These are phyloP conservation scores for Protomyces macrosporus DNA, from an alignment of 1,139 yeast genomes.

Conservation along the genomic window DNA sequence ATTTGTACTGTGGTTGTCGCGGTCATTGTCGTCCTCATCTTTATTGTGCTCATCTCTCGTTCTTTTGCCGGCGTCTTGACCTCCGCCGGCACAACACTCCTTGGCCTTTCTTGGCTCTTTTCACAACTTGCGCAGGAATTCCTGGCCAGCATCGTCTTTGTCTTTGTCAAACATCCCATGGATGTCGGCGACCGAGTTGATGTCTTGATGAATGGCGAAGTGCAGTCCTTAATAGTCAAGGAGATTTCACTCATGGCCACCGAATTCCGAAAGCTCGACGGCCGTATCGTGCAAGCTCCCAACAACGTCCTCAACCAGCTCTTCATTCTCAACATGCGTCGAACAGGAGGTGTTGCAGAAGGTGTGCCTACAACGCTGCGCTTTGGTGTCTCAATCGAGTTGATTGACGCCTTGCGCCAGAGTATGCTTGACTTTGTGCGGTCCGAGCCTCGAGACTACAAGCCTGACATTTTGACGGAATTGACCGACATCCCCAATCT, in stretches of 20 bases:
- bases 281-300: slow-evolving; percentile 40
- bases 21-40: slow-evolving; percentile 40
- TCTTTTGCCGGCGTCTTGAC: slow-evolving; percentile 43
- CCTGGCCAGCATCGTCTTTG: slow-evolving; percentile 42
- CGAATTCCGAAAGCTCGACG: slow-evolving; percentile 38
- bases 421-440: slow-evolving; percentile 38
- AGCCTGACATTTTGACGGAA: slow-evolving; percentile 39
- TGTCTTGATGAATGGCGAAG: slow-evolving; percentile 35
- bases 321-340: slow-evolving; percentile 42
- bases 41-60: slow-evolving; percentile 44
- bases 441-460: slow-evolving; percentile 40
- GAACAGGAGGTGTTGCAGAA: slow-evolving; percentile 40
- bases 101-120: slow-evolving; percentile 44
- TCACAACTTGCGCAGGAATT: slow-evolving; percentile 43
- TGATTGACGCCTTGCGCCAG: slow-evolving; percentile 38
- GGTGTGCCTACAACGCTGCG: slow-evolving; percentile 31
- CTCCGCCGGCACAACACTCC: slow-evolving; percentile 43
- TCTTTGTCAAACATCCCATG: slow-evolving; percentile 45
- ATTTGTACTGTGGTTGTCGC: slow-evolving; percentile 40
- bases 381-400: slow-evolving; percentile 40
- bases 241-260: slow-evolving; percentile 42
- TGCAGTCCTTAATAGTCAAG: slow-evolving; percentile 33
- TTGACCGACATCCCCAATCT: slow-evolving; percentile 40
- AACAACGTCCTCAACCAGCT: slow-evolving; percentile 41
- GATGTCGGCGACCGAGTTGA: slow-evolving; percentile 44